Evolutionary conservation across 2,329 filamentous ascomycete genomes (phyloP), one percentile per base, ranked within the genome.

Genomic region (Hypoxylon sp.): DNA sequence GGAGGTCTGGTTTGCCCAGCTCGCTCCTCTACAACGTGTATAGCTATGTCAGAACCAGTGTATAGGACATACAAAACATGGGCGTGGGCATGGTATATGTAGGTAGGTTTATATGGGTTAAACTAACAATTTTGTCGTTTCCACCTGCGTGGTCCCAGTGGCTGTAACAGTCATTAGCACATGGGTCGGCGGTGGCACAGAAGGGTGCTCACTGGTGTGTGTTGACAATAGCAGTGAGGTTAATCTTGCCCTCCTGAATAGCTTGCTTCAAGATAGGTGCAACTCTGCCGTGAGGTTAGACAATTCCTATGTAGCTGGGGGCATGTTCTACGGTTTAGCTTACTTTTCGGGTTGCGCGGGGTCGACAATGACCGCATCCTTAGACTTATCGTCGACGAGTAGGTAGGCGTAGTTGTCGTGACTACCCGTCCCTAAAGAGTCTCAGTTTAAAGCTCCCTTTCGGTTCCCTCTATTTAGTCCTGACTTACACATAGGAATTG

Each of bases 61-160:
- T 3, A 21, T 2, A 50, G 6, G 29, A 31, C 3, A 37, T 5
- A 15, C 19, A 2, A 55, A 32, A 3, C 24, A 27, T 27, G 5
- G 24, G 3, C 4, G 24, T 29, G 39, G 27, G 10, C 3, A 50
- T 2, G 13, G 6, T 27, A 54, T 37, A 19, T 31, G 15, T 48
- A 39, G 24, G 24, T n/a, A 24, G 24, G 24, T 4, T 2, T 46
- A 11, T 19, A 32, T 15, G 65, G 10, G 29, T n/a, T 10, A 57
- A 44, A 73, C 84, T 76, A 82, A 94, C 93, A 70, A 97, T 86
- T 75, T 94, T 90, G 63, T 88, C 86, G 79, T 99, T 99, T 7
- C 96, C 96, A 70, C 96, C 96, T 0, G 96, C 91, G 80, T 99
- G 96, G 73, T 99, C 96, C 85, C 91, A 91, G 79, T 99, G 96